Base-by-base conservation (phyloP, 305 asterid species). In the Plantago coronopus region DNA sequence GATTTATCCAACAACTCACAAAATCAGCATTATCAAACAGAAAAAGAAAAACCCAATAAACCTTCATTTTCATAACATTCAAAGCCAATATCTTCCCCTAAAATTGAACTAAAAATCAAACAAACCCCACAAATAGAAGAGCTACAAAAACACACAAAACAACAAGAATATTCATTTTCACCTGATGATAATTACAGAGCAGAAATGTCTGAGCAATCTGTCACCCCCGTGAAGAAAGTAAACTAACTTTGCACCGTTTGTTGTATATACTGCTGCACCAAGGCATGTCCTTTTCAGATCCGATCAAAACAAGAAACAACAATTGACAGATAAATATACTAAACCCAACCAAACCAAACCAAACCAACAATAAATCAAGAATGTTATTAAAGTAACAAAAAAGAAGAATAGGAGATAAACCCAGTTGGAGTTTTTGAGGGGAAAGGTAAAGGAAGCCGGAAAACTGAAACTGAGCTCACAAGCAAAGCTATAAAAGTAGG, bases 191-290 rank as follows among this genome's bases (percentile, higher is more conserved):
- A 74, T 75, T 67, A 74, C 64, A 64, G 62, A 76, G 77, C 70
- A 79, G 69, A 73, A 62, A 70, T 67, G 71, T 70, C 73, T 12
- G 69, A 67, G 62, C 81, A 76, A 77, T 74, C 80, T 69, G 64
- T 78, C 94, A 84, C 81, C 77, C 54, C 50, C 20, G 5, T 17
- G 40, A 60, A 47, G 69, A 75, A 84, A 81, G 62, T 60, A 42
- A 65, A 68, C 25, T 71, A 66, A 74, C 73, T 82, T 77, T 75
- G 77, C 57, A 64, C 43, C 49, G 47, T 73, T 77, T 91, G 76
- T 90, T 31, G 81, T 82, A 93, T 78, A 81, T 82, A 86, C 82
- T 27, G 13, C 6, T 55, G n/a, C 43, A 2, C 17, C 48, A 70
- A 72, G 78, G 76, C 86, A 71, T 76, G 77, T 57, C 62, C 62